A percentile compares a stretch with the other conserved stretches of the same genome.
phyloP scores from a whole-genome alignment of 805 yeast species.

The Nadsonia fulvescens region DNA sequence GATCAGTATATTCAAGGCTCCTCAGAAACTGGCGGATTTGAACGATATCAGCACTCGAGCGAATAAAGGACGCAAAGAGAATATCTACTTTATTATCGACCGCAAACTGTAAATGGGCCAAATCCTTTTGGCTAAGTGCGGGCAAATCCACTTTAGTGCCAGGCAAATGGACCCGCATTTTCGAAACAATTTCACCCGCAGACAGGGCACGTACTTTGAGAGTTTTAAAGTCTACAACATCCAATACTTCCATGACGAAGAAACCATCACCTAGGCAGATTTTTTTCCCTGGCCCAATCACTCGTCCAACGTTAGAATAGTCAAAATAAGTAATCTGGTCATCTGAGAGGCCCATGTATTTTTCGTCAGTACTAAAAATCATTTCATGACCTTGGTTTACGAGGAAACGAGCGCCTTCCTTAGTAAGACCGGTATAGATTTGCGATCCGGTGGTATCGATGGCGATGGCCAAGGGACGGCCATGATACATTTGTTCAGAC shows the following conservation, averaged over 20 bases:
- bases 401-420: slow-evolving; percentile 62
- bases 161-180: slow-evolving; percentile 98
- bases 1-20: too few relatives aligned
- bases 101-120: slow-evolving; percentile 82
- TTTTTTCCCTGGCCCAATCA: slow-evolving; percentile 69
- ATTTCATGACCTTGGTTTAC: slow-evolving; percentile 75
- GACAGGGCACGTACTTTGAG: slow-evolving; percentile 78
- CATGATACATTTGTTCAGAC: slow-evolving; percentile 76
- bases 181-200: slow-evolving; percentile 90
- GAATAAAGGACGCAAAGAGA: slow-evolving; percentile 96
- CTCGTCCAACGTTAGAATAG: slow-evolving; percentile 92
- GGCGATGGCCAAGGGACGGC: slow-evolving; percentile 97
- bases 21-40: slow-evolving; percentile 90
- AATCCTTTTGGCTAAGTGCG: slow-evolving; percentile 93
- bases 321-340: slow-evolving; percentile 77
- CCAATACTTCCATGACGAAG: slow-evolving; percentile 78
- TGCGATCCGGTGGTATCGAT: slow-evolving; percentile 99
- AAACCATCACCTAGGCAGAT: slow-evolving; percentile 98
- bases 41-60: slow-evolving; percentile 77
- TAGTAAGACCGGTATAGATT: slow-evolving; percentile 95
- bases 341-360: slow-evolving; percentile 52
- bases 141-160: slow-evolving; percentile 98
- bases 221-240: slow-evolving; percentile 62
- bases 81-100: slow-evolving; percentile 95
- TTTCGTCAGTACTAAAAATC: slow-evolving; percentile 82